A percentile compares a stretch with the other conserved stretches of the same genome.
Evolutionary conservation across 805 yeast species (phyloP).

Genomic region (Wickerhamomyces xylosicus): DNA sequence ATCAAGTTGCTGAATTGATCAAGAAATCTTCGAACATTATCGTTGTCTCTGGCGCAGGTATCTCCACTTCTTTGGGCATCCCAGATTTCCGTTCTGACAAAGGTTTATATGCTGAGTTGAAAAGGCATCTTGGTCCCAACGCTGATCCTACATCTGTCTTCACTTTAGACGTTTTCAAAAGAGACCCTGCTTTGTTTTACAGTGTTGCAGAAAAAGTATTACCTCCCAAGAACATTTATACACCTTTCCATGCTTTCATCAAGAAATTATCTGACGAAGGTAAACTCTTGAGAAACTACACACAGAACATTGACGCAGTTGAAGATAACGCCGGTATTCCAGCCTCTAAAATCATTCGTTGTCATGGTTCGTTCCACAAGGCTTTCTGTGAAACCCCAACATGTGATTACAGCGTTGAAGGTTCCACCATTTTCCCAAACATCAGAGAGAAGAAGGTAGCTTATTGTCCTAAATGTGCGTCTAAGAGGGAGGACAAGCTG

Average conservation of each 20-base stretch:
- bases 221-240: conserved; percentile 57
- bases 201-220: conserved; percentile 78
- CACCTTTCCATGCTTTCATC: conserved; percentile 79
- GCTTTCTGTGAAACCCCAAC: conserved; percentile 65
- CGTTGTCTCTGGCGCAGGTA: conserved; percentile 89
- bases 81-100: conserved; percentile 89
- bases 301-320: conserved; percentile 84
- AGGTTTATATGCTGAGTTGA: conserved; percentile 69
- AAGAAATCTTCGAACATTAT: conserved; percentile 48
- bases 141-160: conserved; percentile 89
- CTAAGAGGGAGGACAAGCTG: conserved; percentile 27
- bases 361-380: conserved; percentile 87
- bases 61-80: conserved; percentile 80
- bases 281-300: conserved; percentile 72
- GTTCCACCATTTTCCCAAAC: conserved; percentile 50
- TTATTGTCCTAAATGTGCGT: conserved; percentile 56
- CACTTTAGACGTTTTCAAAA: conserved; percentile 57
- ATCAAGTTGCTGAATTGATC: conserved; percentile 45
- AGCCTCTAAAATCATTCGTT: conserved; percentile 63
- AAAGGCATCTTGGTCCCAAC: conserved; percentile 42
- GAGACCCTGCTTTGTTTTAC: conserved; percentile 74
- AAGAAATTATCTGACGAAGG: conserved; percentile 63
- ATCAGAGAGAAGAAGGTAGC: conserved; percentile 56
- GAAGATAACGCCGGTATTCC: conserved; percentile 73
- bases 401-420: conserved; percentile 58